Base-by-base conservation (phyloP, 1,284 basidiomycete genomes). In the Cryptococcus wingfieldii region DNA sequence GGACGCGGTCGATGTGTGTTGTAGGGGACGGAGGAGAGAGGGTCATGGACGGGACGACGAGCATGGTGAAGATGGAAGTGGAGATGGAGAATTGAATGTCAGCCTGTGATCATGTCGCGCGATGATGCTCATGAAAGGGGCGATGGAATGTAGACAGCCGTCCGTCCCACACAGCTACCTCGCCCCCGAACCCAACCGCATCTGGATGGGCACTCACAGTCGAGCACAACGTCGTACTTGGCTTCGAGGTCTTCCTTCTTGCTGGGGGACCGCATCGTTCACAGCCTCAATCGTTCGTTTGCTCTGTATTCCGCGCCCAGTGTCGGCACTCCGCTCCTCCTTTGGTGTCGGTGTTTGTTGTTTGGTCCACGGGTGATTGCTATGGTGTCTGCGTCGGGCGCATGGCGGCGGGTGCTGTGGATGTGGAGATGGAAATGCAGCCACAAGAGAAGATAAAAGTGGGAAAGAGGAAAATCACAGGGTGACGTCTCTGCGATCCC, bases 151-250 rank as follows among this genome's bases (percentile, higher is more conserved):
- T n/a, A 23, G 41, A 9, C n/a, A 42, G 41, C 16, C 19, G 41
- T 42, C 19, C 41, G 16, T 42, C 41, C 14, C 41, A 42, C 41
- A 42, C 41, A 42, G 41, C 41, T 42, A 23, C 41, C 19, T 34
- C 31, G 31, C 39, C 39, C 2, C 39, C 39, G 39, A 16, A 19
- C 4, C 39, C 39, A 8, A 16, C 31, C 31, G 31, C 31, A 4
- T 34, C 7, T 34, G 31, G 42, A 37, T 38, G n/a, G 10, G 2
- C 27, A 70, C 68, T 67, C 62, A 70, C 68, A 70, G 37, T 68
- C 64, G 10, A 70, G 54, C 4, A 70, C 68, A 2, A 70, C 68
- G 56, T 68, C 67, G 45, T 70, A 70, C 56, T 66, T 70, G 23
- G 65, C 60, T 51, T 70, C 64, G 3, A 64, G 50, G 13, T 61